phyloP scores from a whole-genome alignment of 1,284 basidiomycete genomes.

The Mycena sp. region DNA sequence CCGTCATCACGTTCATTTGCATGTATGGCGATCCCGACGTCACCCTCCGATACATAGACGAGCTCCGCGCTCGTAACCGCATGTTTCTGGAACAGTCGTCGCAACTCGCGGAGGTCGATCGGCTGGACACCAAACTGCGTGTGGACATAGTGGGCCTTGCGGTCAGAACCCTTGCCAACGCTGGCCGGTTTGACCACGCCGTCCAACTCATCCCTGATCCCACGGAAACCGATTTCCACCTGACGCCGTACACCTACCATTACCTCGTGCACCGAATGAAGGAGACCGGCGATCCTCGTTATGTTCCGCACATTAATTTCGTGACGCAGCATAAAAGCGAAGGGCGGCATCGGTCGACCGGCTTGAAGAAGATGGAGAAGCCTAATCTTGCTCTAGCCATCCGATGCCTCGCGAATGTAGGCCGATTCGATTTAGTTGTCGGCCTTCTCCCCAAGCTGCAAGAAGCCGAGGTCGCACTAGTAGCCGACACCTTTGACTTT shows the following conservation, averaged over 20 bases:
- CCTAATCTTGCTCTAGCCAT: conserved; percentile 14
- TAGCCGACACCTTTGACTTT: conserved; percentile 20
- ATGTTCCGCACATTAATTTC: conserved; percentile 30
- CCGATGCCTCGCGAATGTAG: conserved; percentile 27
- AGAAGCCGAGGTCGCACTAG: conserved; percentile 1
- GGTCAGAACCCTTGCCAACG: conserved; percentile 39
- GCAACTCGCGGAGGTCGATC: not conserved
- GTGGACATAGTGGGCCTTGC: conserved; percentile 34
- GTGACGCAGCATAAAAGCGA: conserved; percentile 27
- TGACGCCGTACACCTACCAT: conserved; percentile 43
- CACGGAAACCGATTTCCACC: conserved; percentile 35
- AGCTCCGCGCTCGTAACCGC: conserved; percentile 33
- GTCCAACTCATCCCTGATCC: conserved; percentile 48
- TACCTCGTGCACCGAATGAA: conserved; percentile 38
- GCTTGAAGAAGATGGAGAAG: conserved; percentile 23
- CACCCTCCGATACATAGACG: conserved; percentile 44
- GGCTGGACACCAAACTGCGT: conserved; percentile 20
- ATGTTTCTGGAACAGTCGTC: conserved; percentile 17
- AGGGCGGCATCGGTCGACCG: not conserved
- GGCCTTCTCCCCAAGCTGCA: conserved; percentile 26
- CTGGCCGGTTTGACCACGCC: conserved; percentile 47
- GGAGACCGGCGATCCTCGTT: conserved; percentile 25
- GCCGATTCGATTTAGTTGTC: conserved; percentile 21
- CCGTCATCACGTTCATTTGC: conserved; percentile 44
- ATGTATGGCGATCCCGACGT: conserved; percentile 45